These are phyloP conservation scores for Irpex sp. DNA, from an alignment of 1,284 basidiomycete genomes.

Conservation along the genomic window DNA sequence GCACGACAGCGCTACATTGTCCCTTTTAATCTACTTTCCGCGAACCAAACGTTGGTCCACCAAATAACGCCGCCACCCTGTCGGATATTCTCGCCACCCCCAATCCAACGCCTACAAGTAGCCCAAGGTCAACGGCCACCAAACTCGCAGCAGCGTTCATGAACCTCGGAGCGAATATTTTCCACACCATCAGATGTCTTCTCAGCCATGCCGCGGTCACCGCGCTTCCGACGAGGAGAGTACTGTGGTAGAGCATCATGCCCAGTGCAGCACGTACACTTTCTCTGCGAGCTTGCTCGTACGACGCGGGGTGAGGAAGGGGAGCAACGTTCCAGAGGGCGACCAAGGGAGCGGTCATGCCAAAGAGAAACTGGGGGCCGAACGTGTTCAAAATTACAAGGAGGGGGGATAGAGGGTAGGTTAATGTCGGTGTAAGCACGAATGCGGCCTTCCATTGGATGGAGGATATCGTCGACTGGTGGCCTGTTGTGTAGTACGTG, in stretches of 20 bases:
- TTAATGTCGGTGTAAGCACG: slow-evolving; percentile 62
- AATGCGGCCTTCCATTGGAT: slow-evolving; percentile 98
- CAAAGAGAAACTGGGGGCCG: slow-evolving; percentile 67
- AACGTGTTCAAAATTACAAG: slow-evolving; percentile 84
- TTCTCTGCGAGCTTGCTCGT: slow-evolving; percentile 32
- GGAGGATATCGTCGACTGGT: slow-evolving; percentile 85
- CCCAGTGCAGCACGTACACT: slow-evolving; percentile 52
- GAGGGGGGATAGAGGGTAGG: slow-evolving; percentile 74
- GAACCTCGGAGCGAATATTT: slow-evolving; percentile 94
- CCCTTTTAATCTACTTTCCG: background rate
- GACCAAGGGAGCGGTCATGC: slow-evolving; percentile 68
- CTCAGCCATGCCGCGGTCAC: slow-evolving; percentile 75
- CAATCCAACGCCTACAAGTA: slow-evolving; percentile 45
- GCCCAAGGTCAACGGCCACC: slow-evolving; percentile 52
- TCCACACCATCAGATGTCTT: slow-evolving; percentile 98
- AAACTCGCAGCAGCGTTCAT: slow-evolving; percentile 68
- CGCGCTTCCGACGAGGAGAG: slow-evolving; percentile 69
- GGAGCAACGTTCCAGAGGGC: slow-evolving; percentile 89
- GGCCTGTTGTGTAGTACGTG: slow-evolving; percentile 86
- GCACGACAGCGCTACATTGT: background rate
- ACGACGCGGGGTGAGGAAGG: slow-evolving; percentile 24
- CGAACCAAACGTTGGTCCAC: background rate
- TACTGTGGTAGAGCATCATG: slow-evolving; percentile 67
- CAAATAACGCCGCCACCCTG: slow-evolving; percentile 25
- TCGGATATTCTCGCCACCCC: slow-evolving; percentile 29